Evolutionary conservation across 106 monocot species (phyloP).

Genomic region (Narthecium ossifragum): DNA sequence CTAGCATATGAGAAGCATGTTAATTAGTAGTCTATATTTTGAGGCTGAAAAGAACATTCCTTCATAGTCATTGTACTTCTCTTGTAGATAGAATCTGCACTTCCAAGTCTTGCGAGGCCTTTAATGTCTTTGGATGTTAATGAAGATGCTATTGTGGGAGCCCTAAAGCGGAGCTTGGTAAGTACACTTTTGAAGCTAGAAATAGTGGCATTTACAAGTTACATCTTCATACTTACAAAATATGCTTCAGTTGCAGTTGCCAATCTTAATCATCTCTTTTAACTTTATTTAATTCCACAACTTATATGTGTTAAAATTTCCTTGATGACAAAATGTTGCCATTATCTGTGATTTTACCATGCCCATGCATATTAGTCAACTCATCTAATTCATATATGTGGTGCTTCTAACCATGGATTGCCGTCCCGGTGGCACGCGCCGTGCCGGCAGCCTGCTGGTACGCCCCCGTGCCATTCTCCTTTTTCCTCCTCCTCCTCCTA

Average conservation of each 20-base stretch:
- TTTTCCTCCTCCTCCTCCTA: too few species aligned
- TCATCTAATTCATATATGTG: too few species aligned
- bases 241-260: background rate
- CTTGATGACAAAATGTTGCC: background rate
- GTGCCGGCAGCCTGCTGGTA: too few species aligned
- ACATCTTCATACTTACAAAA: background rate
- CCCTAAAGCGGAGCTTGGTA: slow-evolving; percentile 97
- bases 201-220: background rate
- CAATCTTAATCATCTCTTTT: background rate
- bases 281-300: background rate
- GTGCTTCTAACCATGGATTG: too few species aligned
- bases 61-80: background rate
- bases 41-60: background rate
- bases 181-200: slow-evolving; percentile 9
- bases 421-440: too few species aligned
- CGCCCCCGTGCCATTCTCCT: too few species aligned
- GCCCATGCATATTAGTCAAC: too few species aligned
- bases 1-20: too few species aligned
- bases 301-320: background rate
- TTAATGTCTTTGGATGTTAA: slow-evolving; percentile 97
- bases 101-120: slow-evolving; percentile 93
- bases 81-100: slow-evolving; percentile 86
- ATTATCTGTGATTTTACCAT: background rate
- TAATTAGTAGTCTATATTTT: too few species aligned
- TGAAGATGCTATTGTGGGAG: slow-evolving; percentile 96